Percentiles rank a stretch among this genome's conserved stretches.
These are phyloP conservation scores for Triangularia verruculosa DNA, from an alignment of 2,329 filamentous ascomycete genomes.

Conservation along the genomic window DNA sequence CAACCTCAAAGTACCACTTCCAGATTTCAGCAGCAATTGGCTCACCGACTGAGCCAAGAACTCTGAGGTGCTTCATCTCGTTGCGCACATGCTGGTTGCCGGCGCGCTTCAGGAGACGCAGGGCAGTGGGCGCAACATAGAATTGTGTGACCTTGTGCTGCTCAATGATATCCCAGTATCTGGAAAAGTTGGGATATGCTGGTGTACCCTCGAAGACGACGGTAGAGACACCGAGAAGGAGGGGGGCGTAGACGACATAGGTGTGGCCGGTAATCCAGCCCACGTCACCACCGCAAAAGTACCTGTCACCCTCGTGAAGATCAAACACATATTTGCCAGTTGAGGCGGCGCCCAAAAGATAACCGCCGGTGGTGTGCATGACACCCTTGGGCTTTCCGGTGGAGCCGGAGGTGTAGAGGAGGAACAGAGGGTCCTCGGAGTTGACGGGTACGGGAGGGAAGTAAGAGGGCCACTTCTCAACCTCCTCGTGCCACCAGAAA, in stretches of 20 bases:
- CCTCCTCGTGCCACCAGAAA: conserved; percentile 98
- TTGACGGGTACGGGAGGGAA: conserved; percentile 84
- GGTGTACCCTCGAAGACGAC: conserved; percentile 98
- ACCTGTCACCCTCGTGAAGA: conserved; percentile 87
- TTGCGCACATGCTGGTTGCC: conserved; percentile 89
- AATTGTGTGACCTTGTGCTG: conserved; percentile 96
- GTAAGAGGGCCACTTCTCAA: conserved; percentile 94
- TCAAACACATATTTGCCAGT: conserved; percentile 99
- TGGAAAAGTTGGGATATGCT: conserved; percentile 94
- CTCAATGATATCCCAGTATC: conserved; percentile 98
- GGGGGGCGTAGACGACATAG: conserved; percentile 94
- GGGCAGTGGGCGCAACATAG: conserved; percentile 93
- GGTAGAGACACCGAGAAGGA: conserved; percentile 88
- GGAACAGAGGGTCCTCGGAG: conserved; percentile 93
- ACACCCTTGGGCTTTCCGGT: conserved; percentile 99
- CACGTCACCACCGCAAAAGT: conserved; percentile 97
- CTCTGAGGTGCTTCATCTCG: conserved; percentile 82
- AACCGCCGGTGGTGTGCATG: conserved; percentile 95
- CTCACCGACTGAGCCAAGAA: conserved; percentile 93
- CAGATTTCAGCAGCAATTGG: conserved; percentile 97
- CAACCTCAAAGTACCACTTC: conserved; percentile 98
- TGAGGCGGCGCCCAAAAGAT: conserved; percentile 86
- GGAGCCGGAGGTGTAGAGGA: conserved; percentile 96
- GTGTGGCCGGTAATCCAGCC: conserved; percentile 99
- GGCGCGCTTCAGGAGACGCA: conserved; percentile 90